These are phyloP conservation scores for Phyllosticta capitalensis DNA, from an alignment of 2,329 filamentous ascomycete species.

Conservation along the genomic window DNA sequence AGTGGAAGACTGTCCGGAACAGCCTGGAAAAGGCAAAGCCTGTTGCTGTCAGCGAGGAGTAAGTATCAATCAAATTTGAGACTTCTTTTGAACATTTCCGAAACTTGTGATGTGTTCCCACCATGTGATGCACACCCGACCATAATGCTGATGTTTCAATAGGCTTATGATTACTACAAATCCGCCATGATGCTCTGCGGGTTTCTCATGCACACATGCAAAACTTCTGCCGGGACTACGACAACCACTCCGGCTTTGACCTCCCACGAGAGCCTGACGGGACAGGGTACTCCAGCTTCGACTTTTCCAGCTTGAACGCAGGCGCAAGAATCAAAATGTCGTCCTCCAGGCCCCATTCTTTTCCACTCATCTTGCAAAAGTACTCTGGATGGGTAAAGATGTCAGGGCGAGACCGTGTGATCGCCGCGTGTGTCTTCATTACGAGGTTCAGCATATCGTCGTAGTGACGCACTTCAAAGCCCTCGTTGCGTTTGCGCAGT, in stretches of 20 bases:
- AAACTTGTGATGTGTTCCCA: too few species aligned
- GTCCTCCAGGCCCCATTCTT: conserved; percentile 8
- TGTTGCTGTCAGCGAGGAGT: not conserved
- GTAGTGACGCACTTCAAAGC: conserved; percentile 7
- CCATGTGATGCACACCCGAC: not conserved
- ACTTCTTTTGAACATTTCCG: too few species aligned
- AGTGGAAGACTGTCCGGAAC: conserved; percentile 4
- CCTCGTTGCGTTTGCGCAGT: conserved; percentile 2
- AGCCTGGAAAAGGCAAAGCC: not conserved
- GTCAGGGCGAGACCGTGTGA: conserved; percentile 1
- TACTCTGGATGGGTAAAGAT: conserved; percentile 2
- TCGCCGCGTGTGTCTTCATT: not conserved
- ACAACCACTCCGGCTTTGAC: conserved; percentile 8
- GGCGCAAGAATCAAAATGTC: conserved; percentile 5
- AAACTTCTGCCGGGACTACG: not conserved
- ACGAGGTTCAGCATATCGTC: conserved; percentile 10
- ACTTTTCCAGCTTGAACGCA: conserved; percentile 6
- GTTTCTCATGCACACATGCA: not conserved
- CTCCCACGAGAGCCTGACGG: conserved; percentile 5
- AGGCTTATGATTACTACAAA: too few species aligned
- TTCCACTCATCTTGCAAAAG: conserved; percentile 5
- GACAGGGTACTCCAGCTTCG: conserved; percentile 4
- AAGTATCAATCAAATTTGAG: not conserved
- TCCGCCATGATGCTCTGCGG: too few species aligned
- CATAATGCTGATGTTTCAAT: too few species aligned